A percentile compares a stretch with the other conserved stretches of the same genome.
These are phyloP conservation scores for Benincasa hispida DNA, from an alignment of 306 rosid genomes.

Conservation along the genomic window DNA sequence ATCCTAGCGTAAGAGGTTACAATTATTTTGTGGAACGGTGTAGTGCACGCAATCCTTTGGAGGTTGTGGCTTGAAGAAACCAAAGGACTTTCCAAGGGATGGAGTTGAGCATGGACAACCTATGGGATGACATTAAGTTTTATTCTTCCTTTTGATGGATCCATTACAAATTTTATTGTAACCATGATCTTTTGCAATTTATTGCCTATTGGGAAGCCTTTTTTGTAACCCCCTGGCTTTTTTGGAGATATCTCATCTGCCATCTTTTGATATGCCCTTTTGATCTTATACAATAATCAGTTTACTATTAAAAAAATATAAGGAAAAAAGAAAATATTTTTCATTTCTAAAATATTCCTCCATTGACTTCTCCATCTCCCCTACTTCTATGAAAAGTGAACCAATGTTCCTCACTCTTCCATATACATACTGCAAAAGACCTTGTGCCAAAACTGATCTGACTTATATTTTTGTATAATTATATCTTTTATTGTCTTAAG, in stretches of 20 bases:
- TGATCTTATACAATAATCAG: neutral
- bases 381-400: neutral
- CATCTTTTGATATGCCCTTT: neutral
- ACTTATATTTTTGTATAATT: neutral
- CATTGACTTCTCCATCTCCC: neutral
- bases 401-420: neutral
- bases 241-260: neutral
- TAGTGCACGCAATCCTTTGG: neutral
- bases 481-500: neutral
- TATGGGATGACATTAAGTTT: neutral
- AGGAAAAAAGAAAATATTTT: neutral
- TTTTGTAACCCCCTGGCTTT: neutral
- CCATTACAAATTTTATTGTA: neutral
- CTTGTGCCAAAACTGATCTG: neutral
- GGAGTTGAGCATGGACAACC: neutral
- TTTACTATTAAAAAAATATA: no score
- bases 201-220: neutral
- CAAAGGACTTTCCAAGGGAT: neutral
- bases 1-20: neutral
- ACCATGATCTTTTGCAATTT: neutral
- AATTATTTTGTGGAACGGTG: neutral
- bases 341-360: neutral
- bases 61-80: neutral
- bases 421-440: neutral
- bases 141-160: neutral